Percentiles rank a stretch among this genome's conserved stretches.
Conservation (phyloP, 108 stramenopile genomes). For the Pelagomonas calceolata region DNA sequence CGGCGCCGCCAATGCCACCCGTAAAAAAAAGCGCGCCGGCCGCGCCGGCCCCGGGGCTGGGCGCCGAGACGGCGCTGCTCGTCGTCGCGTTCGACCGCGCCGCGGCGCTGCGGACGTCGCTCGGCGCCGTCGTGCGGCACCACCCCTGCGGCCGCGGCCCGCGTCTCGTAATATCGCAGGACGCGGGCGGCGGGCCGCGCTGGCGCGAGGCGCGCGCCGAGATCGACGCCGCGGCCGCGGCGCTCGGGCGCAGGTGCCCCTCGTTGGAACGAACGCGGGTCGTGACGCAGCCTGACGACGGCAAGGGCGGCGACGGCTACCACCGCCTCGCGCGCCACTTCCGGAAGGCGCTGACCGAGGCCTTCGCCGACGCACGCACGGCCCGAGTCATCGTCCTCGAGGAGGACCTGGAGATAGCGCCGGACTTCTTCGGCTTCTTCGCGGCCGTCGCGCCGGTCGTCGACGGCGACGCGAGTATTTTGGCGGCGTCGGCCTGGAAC, state of each 20-base stretch:
- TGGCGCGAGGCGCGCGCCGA: constrained; percentile 40
- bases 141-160: constrained; percentile 53
- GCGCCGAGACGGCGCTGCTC: constrained; percentile 34
- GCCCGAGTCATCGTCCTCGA: constrained; percentile 70
- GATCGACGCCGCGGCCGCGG: constrained; percentile 28
- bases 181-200: constrained; percentile 45
- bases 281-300: constrained; percentile 11
- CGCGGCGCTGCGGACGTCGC: constrained; percentile 52
- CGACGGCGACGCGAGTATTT: constrained; percentile 51
- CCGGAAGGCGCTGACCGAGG: constrained; percentile 56
- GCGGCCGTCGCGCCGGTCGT: constrained; percentile 61
- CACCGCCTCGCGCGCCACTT: constrained; percentile 57
- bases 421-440: constrained; percentile 81
- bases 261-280: constrained; percentile 5
- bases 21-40: too few species aligned
- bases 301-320: constrained; percentile 41
- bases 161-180: constrained; percentile 64
- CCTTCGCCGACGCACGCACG: constrained; percentile 12
- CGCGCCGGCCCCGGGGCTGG: too few species aligned
- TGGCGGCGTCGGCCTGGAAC: constrained; percentile 84
- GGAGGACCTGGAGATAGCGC: constrained; percentile 75
- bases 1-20: too few species aligned
- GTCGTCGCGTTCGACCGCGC: constrained; percentile 66
- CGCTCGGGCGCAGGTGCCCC: constrained; percentile 23
- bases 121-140: constrained; percentile 42